Evolutionary conservation across 129 eudicot species (phyloP).

Genomic region (Scalesia atractyloides): DNA sequence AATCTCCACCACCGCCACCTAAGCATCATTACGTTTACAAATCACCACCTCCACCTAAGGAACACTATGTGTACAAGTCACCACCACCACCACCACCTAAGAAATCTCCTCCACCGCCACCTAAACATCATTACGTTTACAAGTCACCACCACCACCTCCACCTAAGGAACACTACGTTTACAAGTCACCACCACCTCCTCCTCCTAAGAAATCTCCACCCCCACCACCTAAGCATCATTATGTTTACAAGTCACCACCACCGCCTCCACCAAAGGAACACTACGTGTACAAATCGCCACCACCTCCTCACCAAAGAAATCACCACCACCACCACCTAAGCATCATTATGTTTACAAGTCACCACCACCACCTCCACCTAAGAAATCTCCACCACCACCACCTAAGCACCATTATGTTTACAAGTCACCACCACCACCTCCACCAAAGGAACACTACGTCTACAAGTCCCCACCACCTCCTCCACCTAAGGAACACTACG

Average conservation of each 20-base stretch:
- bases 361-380: slow-evolving; percentile 8
- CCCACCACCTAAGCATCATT: slow-evolving; percentile 29
- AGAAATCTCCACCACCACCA: slow-evolving; percentile 5
- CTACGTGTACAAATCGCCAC: slow-evolving; percentile 12
- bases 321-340: slow-evolving; percentile 35
- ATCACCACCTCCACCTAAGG: slow-evolving; percentile 15
- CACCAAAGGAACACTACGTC: not conserved
- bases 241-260: slow-evolving; percentile 31
- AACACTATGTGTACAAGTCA: slow-evolving; percentile 3
- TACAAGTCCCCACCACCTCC: slow-evolving; percentile 1
- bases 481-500: not conserved
- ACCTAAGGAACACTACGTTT: not conserved
- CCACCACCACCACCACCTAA: slow-evolving; percentile 30
- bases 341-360: slow-evolving; percentile 20
- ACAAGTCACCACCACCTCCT: slow-evolving; percentile 40
- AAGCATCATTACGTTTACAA: not conserved
- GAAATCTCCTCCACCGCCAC: slow-evolving; percentile 25
- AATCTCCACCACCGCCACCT: slow-evolving; percentile 4
- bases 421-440: slow-evolving; percentile 9
- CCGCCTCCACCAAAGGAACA: slow-evolving; percentile 30
- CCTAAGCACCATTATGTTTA: slow-evolving; percentile 1
- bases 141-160: slow-evolving; percentile 48
- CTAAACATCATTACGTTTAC: slow-evolving; percentile 15
- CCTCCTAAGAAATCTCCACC: slow-evolving; percentile 36
- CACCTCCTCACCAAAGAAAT: slow-evolving; percentile 24